Percentiles rank a stretch among this genome's conserved stretches.
Conservation (phyloP, 805 yeast species). For the Dipodascus geniculatus region DNA sequence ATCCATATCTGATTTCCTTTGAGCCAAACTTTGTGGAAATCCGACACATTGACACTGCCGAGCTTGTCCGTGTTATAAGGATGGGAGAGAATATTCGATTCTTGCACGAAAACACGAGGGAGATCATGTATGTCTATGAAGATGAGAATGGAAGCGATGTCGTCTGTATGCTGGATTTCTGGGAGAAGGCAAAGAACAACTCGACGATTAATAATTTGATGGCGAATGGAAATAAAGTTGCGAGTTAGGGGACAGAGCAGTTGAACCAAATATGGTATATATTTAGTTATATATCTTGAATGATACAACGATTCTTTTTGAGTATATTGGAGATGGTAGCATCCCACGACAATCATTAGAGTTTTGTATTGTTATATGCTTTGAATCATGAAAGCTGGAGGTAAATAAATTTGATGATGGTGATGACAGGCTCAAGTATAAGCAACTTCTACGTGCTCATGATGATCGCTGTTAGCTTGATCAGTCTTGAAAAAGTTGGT, state of each 20-base stretch:
- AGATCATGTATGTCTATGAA: conserved; percentile 85
- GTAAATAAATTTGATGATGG: no score
- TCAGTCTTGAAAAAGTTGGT: not conserved
- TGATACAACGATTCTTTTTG: not conserved
- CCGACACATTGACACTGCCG: conserved; percentile 81
- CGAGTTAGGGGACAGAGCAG: not conserved
- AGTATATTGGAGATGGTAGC: not conserved
- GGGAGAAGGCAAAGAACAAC: conserved; percentile 31
- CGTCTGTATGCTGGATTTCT: conserved; percentile 84
- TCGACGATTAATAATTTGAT: not conserved
- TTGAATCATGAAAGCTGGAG: no score
- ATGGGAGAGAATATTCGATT: conserved; percentile 86
- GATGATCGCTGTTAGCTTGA: not conserved
- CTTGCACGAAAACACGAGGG: conserved; percentile 83
- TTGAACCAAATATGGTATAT: no score
- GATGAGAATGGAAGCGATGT: conserved; percentile 85
- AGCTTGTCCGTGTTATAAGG: conserved; percentile 64
- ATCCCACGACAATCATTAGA: not conserved
- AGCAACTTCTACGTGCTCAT: not conserved
- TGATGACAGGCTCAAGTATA: not conserved
- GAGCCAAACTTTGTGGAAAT: conserved; percentile 86
- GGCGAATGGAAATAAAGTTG: not conserved
- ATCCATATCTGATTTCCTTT: conserved; percentile 86
- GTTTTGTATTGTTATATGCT: no score
- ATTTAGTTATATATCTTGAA: no score